Evolutionary conservation across 768 basidiomycete species (phyloP).

Genomic region (Paxillus involutus): DNA sequence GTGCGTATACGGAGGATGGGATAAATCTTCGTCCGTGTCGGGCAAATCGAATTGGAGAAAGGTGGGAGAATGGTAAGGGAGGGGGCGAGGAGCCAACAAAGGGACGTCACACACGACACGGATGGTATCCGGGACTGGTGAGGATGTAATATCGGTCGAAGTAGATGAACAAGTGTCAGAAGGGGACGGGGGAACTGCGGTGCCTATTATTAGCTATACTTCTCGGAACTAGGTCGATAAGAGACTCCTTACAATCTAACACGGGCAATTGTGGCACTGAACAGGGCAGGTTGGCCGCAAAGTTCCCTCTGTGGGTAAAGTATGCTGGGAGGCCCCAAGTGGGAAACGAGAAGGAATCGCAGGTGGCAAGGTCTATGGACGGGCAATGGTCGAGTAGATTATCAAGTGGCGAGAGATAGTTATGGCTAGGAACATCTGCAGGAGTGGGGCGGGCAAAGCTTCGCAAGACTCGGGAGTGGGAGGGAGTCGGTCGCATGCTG

Average conservation of each 20-base stretch:
- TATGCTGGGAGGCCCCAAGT: constrained; percentile 5
- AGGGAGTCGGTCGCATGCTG: not conserved
- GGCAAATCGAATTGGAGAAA: constrained; percentile 70
- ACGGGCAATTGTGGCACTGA: constrained; percentile 17
- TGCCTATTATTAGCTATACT: not conserved
- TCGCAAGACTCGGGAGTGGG: not conserved
- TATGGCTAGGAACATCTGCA: not conserved
- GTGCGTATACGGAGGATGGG: constrained; percentile 65
- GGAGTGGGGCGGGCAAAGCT: not conserved
- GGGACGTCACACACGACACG: constrained; percentile 66
- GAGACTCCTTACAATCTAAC: constrained; percentile 26
- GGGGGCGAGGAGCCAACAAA: constrained; percentile 65
- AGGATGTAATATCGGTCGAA: constrained; percentile 24
- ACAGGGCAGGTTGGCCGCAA: not conserved
- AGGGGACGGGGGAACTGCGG: constrained; percentile 44
- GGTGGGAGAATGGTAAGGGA: constrained; percentile 68
- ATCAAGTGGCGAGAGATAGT: constrained; percentile 24
- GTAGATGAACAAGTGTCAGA: constrained; percentile 35
- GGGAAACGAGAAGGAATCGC: constrained; percentile 12
- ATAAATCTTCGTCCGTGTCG: constrained; percentile 68
- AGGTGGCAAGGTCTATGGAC: not conserved
- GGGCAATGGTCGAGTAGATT: constrained; percentile 9
- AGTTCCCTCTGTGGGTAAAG: not conserved
- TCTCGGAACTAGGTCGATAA: not conserved
- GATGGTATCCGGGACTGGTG: constrained; percentile 29